Evolutionary conservation across 805 yeast species (phyloP), one percentile per base, ranked within the genome.

Genomic region (Starmerella khaoyaiensis): DNA sequence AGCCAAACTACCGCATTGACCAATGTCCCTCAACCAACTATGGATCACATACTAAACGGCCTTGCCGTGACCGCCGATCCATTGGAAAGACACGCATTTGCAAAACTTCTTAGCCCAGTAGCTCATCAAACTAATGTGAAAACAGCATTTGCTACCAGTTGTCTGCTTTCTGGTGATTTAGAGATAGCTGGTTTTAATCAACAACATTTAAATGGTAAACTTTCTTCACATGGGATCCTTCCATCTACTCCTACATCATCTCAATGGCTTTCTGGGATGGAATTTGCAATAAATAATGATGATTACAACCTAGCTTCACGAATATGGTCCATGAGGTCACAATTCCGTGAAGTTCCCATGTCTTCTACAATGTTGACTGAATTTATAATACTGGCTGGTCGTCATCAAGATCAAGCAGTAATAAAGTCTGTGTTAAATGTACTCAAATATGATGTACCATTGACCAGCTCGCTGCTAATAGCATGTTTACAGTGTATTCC

Each of bases 401-500:
- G 36, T 17, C 28, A 41, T 31, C 28, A 19, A 8, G 46, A 44
- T 31, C 14, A 16, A 5, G 21, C n/a, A 3, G 19, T 27, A 23
- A 24, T 45, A 10, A 4, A 30, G 27, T 16, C 12, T 15, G 24
- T 41, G 8, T n/a, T 39, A 11, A 5, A 7, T 2, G 35, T 35
- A 5, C 22, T 23, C 11, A 18, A 8, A 11, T 25, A 15, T n/a
- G 43, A 44, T 22, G 33, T 40, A 14, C 28, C 36, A 2, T 12
- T 33, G 1, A 22, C 35, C 1, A 37, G 45, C 18, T 20, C 41
- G 15, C 8, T 29, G 9, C 36, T 37, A 1, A 37, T 44, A 2
- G 48, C 46, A 4, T 14, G 37, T 16, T 25, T 46, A 6, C 36
- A 36, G 21, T 37, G 46, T 32, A 14, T 36, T 7, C 4, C 24